These are phyloP conservation scores for Ustilago hordei DNA, from an alignment of 1,284 basidiomycete species.

Conservation along the genomic window DNA sequence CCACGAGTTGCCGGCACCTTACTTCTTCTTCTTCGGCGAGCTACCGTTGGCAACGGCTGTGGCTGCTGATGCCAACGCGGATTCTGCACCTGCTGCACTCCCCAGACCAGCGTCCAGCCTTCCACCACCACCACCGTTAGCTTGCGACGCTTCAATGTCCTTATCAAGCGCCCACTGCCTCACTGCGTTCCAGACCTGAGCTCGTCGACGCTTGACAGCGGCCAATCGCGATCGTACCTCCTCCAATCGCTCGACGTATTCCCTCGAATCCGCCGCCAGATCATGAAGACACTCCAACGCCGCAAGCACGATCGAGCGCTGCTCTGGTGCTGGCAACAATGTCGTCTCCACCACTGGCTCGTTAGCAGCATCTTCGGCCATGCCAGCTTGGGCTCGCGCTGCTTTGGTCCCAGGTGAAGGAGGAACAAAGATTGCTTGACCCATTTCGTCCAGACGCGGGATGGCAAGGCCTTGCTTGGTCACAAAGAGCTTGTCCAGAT, in stretches of 20 bases:
- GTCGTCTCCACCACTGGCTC: constrained; percentile 50
- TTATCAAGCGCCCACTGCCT: constrained; percentile 68
- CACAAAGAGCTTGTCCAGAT: constrained; percentile 65
- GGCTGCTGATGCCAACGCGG: constrained; percentile 10
- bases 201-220: constrained; percentile 71
- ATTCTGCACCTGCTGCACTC: neutral
- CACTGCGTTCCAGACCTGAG: constrained; percentile 72
- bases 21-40: constrained; percentile 44
- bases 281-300: constrained; percentile 68
- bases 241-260: constrained; percentile 73
- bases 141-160: constrained; percentile 26
- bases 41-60: constrained; percentile 18
- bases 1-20: neutral
- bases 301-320: constrained; percentile 63
- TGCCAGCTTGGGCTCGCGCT: constrained; percentile 18
- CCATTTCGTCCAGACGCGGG: constrained; percentile 48
- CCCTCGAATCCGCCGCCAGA: constrained; percentile 72
- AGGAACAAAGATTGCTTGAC: constrained; percentile 46
- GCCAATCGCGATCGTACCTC: constrained; percentile 72
- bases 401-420: constrained; percentile 29
- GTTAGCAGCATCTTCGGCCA: constrained; percentile 22
- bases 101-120: constrained; percentile 2
- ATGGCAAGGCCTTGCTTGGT: constrained; percentile 61
- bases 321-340: constrained; percentile 55
- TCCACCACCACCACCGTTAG: constrained; percentile 1